Base-by-base conservation (phyloP, 2,329 filamentous ascomycete species). In the Cercospora sp. region DNA sequence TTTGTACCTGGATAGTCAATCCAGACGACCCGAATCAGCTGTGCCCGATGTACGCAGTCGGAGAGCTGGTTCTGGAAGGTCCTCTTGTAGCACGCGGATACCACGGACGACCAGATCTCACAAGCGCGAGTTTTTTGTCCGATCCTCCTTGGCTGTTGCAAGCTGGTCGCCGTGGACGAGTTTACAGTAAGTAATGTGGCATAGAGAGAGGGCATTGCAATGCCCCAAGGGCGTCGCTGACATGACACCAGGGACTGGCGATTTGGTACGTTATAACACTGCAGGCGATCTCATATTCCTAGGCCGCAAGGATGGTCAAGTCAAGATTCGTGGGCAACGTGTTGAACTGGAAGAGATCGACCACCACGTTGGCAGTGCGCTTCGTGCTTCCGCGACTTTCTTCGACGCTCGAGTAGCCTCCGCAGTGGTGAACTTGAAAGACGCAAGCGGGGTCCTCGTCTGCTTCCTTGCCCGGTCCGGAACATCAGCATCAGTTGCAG, bases 341-440 rank as follows among this genome's bases (percentile, higher is more conserved):
- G 55, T 65, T 39, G 67, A 66, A 16, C 13, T 66, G 26, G 64
- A n/a, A 2, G 64, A 66, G 42, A 28, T 66, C 23, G 64, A 66
- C 6, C 36, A 42, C 36, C 36, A 42, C 16, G 36, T 42, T n/a
- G 16, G 36, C 13, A n/a, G 5, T 8, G 36, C 16, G 16, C 36
- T 42, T n/a, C 36, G 36, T n/a, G 36, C 5, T 42, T 5, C 16
- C 5, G 16, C 36, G 13, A n/a, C 13, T 1, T 16, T 42, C 36
- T n/a, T n/a, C 13, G 36, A 42, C 16, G 36, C 36, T n/a, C 36
- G 16, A n/a, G 36, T 42, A n/a, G 36, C 36, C 16, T 16, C 36
- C 13, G 36, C 36, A n/a, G 36, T 42, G 36, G 30, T 31, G 2
- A 31, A 31, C 8, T 12, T 31, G 9, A 31, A 31, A 31, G 30